Base-by-base conservation (phyloP, 1,284 basidiomycete species). In the Kwoniella shivajii region DNA sequence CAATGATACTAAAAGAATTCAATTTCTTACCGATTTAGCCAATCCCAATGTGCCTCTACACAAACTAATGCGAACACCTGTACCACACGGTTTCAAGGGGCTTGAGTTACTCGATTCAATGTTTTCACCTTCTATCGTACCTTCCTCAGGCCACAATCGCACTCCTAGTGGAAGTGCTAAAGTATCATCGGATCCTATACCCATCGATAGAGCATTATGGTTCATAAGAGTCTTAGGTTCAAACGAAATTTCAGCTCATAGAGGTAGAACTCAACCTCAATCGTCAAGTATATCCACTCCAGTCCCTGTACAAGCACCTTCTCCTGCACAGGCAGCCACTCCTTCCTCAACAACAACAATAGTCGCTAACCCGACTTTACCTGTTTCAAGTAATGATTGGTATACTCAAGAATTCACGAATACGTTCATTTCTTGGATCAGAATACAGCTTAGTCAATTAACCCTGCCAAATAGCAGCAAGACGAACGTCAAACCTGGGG, bases 221-320 rank as follows among this genome's bases (percentile, higher is more conserved):
- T 93, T 96, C 74, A 84, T 98, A 29, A 84, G 93, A 13, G 90
- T 94, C 0, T 86, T 95, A 52, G 96, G 95, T n/a, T 90, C 89
- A 1, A 93, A 92, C 67, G 95, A 99, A 76, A 92, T 92, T 38
- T 88, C 92, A 68, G 60, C 83, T 83, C 85, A 88, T 46, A 85
- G 72, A 29, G 61, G 68, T n/a, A 59, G 73, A 42, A 61, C 67
- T 3, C 71, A 71, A 48, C 70, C 72, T 14, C 52, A 57, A 7
- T 68, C 72, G 22, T 56, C 65, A 56, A 38, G 36, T 26, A 42
- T 34, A 11, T 36, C 45, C 16, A 31, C 55, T 2, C 31, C 50
- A 36, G 30, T 34, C 5, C 44, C 56, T 24, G 50, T 50, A 10
- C 41, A 60, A 9, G 68, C 66, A 0, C 65, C 69, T 14, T 68